Percentiles rank a stretch among this genome's conserved stretches.
Conservation (phyloP, 1,139 yeast genomes). For the Yamadazyma diospyri region DNA sequence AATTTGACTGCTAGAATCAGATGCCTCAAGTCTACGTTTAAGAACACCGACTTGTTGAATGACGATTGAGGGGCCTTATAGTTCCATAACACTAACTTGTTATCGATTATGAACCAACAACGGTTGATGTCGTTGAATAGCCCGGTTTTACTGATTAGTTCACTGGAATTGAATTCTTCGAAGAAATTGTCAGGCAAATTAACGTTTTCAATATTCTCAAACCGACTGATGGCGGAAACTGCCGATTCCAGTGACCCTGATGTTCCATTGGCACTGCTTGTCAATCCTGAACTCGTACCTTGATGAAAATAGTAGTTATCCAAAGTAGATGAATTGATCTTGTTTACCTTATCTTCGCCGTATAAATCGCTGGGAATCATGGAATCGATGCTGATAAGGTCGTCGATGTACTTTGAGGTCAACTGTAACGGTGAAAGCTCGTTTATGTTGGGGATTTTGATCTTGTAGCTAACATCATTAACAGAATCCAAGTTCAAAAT, state of each 20-base stretch:
- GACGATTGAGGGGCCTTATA: constrained; percentile 55
- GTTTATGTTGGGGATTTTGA: constrained; percentile 43
- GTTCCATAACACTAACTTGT: constrained; percentile 82
- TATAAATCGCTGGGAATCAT: constrained; percentile 45
- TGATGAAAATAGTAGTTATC: constrained; percentile 44
- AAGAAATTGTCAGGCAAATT: constrained; percentile 81
- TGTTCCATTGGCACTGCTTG: not conserved
- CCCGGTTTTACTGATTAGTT: constrained; percentile 75
- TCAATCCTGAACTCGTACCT: constrained; percentile 40
- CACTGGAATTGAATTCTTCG: constrained; percentile 69
- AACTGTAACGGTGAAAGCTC: constrained; percentile 42
- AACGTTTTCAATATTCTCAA: constrained; percentile 65
- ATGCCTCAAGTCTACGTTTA: constrained; percentile 76
- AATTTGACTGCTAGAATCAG: constrained; percentile 73
- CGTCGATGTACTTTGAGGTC: constrained; percentile 43
- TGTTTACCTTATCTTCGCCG: constrained; percentile 36
- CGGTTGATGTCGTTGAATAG: constrained; percentile 77
- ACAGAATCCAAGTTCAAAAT: constrained; percentile 23
- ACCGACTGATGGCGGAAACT: constrained; percentile 18
- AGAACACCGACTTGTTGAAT: constrained; percentile 56
- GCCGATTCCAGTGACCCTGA: not conserved
- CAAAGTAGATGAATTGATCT: constrained; percentile 32
- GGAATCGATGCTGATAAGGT: constrained; percentile 43
- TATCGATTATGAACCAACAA: constrained; percentile 86
- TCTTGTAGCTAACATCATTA: constrained; percentile 43